Conservation (phyloP, 306 rosid species). For the Glycine latifolia region DNA sequence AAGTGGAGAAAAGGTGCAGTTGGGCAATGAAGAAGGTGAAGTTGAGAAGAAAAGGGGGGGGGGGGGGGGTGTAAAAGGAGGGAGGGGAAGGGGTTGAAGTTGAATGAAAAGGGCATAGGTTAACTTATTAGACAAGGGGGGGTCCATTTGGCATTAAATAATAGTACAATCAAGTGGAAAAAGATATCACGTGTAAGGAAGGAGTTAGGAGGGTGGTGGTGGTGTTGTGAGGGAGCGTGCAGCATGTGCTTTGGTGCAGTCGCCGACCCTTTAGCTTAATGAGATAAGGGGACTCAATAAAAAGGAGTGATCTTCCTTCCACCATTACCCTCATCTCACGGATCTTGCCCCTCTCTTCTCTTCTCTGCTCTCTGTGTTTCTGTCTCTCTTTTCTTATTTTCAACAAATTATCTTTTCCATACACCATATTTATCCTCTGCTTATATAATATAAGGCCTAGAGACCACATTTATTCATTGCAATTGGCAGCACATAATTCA, state of each 20-base stretch:
- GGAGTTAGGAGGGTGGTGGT: too few species aligned
- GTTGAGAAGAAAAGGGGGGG: too few species aligned
- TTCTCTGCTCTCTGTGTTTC: background rate
- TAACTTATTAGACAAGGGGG: slow-evolving; percentile 38
- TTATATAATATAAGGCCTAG: background rate
- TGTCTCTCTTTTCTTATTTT: background rate
- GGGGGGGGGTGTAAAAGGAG: too few species aligned
- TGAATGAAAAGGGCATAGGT: slow-evolving; percentile 43
- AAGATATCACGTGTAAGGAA: slow-evolving; percentile 53
- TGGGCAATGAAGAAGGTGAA: background rate
- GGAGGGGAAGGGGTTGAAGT: background rate
- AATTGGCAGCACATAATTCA: too few species aligned
- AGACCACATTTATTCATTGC: background rate
- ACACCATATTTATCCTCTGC: background rate
- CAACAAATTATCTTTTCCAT: background rate
- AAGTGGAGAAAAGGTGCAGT: background rate
- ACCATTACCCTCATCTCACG: slow-evolving; percentile 74
- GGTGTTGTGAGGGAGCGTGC: slow-evolving; percentile 60
- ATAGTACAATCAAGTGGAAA: slow-evolving; percentile 31
- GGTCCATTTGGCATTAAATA: slow-evolving; percentile 28
- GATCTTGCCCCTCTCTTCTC: slow-evolving; percentile 73
- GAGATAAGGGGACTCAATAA: slow-evolving; percentile 44
- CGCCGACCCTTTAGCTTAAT: slow-evolving; percentile 51
- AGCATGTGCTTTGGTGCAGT: slow-evolving; percentile 82
- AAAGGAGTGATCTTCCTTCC: slow-evolving; percentile 62